Percentiles rank a stretch among this genome's conserved stretches.
phyloP scores from a whole-genome alignment of 192 early-diverging fungal genomes.

The Allomyces javanicus region DNA sequence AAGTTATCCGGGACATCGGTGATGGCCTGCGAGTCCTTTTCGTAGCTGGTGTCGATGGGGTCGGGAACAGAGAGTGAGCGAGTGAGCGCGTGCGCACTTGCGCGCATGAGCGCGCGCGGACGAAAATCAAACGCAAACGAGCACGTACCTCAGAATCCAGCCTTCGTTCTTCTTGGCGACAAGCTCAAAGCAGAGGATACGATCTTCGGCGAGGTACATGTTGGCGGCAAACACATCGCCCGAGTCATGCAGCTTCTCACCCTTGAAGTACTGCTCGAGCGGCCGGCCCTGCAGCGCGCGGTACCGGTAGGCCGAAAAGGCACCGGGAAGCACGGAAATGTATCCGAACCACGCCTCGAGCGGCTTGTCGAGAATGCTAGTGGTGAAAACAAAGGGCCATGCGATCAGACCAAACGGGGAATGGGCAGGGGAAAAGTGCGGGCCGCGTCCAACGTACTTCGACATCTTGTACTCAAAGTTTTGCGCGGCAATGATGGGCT shows the following conservation, averaged over 20 bases:
- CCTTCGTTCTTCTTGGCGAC: conserved; percentile 43
- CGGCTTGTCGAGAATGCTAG: conserved; percentile 56
- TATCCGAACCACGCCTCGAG: conserved; percentile 82
- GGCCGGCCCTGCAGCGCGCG: conserved; percentile 47
- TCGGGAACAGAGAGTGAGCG: too few relatives aligned
- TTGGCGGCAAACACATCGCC: conserved; percentile 41
- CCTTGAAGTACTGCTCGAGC: conserved; percentile 52
- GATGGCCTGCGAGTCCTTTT: conserved; percentile 40
- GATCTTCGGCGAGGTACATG: conserved; percentile 48
- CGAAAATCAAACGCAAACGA: too few relatives aligned
- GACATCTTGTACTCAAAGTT: conserved; percentile 68
- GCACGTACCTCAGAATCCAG: conserved; percentile 32
- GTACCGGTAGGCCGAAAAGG: conserved; percentile 64
- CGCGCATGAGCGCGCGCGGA: too few relatives aligned
- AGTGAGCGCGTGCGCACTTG: too few relatives aligned
- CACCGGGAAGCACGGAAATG: conserved; percentile 81
- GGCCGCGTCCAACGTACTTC: conserved; percentile 4
- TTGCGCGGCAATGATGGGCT: conserved; percentile 55
- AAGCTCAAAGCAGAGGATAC: conserved; percentile 62
- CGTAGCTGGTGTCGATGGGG: conserved; percentile 17
- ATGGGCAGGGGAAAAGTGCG: not conserved
- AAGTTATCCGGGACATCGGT: conserved; percentile 55
- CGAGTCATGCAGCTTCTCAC: conserved; percentile 38
- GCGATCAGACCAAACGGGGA: not conserved
- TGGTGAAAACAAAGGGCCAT: conserved; percentile 4